Base-by-base conservation (phyloP, 2,329 filamentous ascomycete species). In the Aspergillus sojae region DNA sequence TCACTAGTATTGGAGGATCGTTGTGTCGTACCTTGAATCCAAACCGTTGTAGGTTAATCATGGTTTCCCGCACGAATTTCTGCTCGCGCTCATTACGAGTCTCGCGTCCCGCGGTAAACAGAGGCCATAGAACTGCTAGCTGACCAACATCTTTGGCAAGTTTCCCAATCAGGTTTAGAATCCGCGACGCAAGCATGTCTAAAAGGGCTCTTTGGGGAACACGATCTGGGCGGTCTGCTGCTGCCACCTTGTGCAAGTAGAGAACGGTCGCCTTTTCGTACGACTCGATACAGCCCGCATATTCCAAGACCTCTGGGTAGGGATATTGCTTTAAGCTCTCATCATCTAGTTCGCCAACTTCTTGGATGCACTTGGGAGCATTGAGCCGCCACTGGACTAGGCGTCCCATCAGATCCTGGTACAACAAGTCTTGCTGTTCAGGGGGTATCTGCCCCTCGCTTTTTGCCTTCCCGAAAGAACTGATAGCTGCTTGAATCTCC, bases 211-310 rank as follows among this genome's bases (percentile, higher is more conserved):
- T 65, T 55, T 75, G 69, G 1, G 70, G 62, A 19, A 72, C 71
- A 61, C 69, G 68, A 26, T 70, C 69, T 3, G 71, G 71, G 50
- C 75, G 73, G 9, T 68, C 73, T 16, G 72, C 74, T 7, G 68
- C 72, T n/a, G 66, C 70, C 10, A 77, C 66, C 62, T 76, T 73
- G 57, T 77, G 72, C 6, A 78, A 65, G 60, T 73, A 75, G 2
- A 78, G 68, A 26, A 74, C 72, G 2, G 75, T 77, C 9, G 76
- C 76, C 58, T 77, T 77, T 48, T 78, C 75, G 58, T 77, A 77
- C 1, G 75, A 74, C 58, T 77, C 75, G 46, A 78, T 72, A 57
- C 75, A 77, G 19, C 74, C 75, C 5, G 70, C 73, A 62, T 77
- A 76, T 52, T 77, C 75, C 1, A 77, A 53, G 10, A 77, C 64